Evolutionary conservation across 208 protist species (phyloP), one percentile per base, ranked within the genome.

Genomic region (Trypanosomatidae sp.): DNA sequence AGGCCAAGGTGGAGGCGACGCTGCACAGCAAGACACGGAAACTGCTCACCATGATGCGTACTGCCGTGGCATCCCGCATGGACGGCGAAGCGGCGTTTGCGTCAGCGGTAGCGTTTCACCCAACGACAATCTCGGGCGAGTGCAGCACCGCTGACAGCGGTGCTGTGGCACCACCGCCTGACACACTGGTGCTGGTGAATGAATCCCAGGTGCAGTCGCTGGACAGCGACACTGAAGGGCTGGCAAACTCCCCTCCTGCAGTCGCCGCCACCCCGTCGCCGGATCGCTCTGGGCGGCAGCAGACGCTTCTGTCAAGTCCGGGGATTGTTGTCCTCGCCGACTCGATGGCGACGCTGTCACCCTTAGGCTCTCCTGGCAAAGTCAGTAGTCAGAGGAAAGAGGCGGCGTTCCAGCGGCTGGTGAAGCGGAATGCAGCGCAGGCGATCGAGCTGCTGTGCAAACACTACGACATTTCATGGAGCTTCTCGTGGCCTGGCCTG

Each of bases 21-120:
- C 69, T 64, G 62, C 79, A 73, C 47, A 81, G 77, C 56, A 89
- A 87, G 50, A 79, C 88, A 22, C 77, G 84, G 66, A 85, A 89
- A 67, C 86, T 94, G 47, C 79, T 87, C 53, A 76, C 74, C 28
- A 85, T 94, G 77, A 74, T 94, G 50, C 68, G 83, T n/a, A 77
- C 74, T 10, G 52, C 66, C 47, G 79, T 84, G 49, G 77, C 67
- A 50, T 47, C 71, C 49, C 74, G 65, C 39, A 68, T 75, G 71
- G 68, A 73, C 41, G 60, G 10, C 12, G 65, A 71, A 52, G 60
- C 68, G 53, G 49, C 41, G 39, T 30, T 39, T 1, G 25, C n/a
- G 17, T 44, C 68, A 44, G 17, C 36, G 9, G 30, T 47, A 10
- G 64, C 62, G n/a, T 62, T 66, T 55, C 50, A 59, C 62, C 46